Percentiles rank a stretch among this genome's conserved stretches.
phyloP scores from a whole-genome alignment of 331 rosid species.

The Arachis monticola region DNA sequence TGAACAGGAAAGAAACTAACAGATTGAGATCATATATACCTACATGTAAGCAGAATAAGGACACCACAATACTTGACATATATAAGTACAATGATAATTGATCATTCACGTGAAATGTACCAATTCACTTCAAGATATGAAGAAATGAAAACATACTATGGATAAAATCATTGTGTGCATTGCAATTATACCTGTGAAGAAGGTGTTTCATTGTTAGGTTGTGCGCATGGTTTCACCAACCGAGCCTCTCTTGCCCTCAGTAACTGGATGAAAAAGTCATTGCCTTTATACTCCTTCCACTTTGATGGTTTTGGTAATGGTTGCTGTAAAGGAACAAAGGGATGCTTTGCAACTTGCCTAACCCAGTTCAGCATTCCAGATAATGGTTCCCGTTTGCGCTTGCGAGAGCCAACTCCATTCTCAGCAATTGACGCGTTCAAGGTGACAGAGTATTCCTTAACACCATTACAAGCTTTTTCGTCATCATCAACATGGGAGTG shows the following conservation, averaged over 20 bases:
- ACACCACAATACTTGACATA: constrained; percentile 8
- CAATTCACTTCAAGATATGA: constrained; percentile 21
- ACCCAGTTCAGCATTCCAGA: constrained; percentile 79
- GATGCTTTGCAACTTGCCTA: constrained; percentile 55
- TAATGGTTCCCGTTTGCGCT: constrained; percentile 68
- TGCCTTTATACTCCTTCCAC: constrained; percentile 57
- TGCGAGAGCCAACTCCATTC: constrained; percentile 41
- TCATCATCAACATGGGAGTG: constrained; percentile 31
- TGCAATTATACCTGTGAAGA: constrained; percentile 61
- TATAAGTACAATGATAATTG: constrained; percentile 30
- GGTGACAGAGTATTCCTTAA: constrained; percentile 34
- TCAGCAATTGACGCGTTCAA: constrained; percentile 37
- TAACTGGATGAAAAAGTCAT: constrained; percentile 59
- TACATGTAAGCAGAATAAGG: constrained; percentile 1
- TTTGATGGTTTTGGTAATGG: constrained; percentile 60
- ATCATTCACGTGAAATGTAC: constrained; percentile 13
- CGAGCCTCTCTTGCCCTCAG: constrained; percentile 64
- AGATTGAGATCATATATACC: constrained; percentile 13
- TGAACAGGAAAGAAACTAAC: constrained; percentile 34
- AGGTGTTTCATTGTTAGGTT: constrained; percentile 51
- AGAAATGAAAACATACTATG: not conserved
- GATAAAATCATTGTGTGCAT: constrained; percentile 20
- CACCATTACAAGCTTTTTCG: constrained; percentile 7
- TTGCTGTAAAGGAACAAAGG: constrained; percentile 53
- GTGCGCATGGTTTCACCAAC: constrained; percentile 40